Evolutionary conservation across 2,329 filamentous ascomycete species (phyloP).

Genomic region (Zymoseptoria ardabiliae): DNA sequence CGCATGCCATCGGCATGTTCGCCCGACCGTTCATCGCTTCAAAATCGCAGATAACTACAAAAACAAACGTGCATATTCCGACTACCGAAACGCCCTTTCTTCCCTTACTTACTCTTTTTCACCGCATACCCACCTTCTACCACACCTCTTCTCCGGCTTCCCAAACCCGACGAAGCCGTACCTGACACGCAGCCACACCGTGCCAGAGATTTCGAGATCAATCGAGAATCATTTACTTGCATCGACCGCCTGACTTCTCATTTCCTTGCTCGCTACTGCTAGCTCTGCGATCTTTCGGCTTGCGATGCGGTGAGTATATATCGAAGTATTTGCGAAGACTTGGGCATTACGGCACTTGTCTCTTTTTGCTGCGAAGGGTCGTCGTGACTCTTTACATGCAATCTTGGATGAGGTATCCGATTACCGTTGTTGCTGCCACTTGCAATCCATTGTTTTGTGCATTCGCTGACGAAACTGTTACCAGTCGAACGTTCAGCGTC

Average conservation of each 20-base stretch:
- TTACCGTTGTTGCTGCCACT: not conserved
- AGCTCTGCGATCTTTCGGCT: not conserved
- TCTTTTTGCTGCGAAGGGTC: not conserved
- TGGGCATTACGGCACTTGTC: not conserved
- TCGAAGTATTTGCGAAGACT: not conserved
- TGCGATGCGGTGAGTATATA: not conserved
- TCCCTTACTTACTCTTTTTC: not conserved
- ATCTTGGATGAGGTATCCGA: not conserved
- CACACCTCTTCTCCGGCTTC: not conserved
- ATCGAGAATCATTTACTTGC: not conserved
- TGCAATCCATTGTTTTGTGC: not conserved
- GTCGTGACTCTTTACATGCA: not conserved
- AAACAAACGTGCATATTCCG: not conserved
- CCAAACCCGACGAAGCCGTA: not conserved
- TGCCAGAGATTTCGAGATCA: not conserved
- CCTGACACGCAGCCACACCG: not conserved
- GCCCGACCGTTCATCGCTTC: not conserved
- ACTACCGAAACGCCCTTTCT: not conserved
- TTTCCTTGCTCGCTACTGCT: not conserved
- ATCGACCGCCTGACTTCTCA: not conserved
- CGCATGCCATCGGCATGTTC: not conserved
- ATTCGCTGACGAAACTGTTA: not conserved
- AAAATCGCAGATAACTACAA: not conserved
- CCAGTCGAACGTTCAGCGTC: not conserved
- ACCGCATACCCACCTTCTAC: not conserved